Conservation (phyloP, 208 protist genomes). For the Crithidia brevicula region DNA sequence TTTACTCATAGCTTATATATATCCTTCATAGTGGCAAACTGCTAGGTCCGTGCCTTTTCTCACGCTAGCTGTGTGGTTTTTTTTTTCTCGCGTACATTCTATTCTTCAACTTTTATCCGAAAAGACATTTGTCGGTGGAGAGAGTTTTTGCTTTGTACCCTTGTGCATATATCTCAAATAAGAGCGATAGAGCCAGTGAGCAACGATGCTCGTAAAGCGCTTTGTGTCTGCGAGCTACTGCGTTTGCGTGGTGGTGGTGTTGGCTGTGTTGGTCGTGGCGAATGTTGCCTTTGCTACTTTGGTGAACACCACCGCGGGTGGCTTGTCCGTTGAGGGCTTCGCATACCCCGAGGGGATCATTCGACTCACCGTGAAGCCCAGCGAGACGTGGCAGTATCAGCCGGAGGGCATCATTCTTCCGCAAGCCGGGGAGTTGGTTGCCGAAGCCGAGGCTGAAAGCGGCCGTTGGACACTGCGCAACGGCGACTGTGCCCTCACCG, state of each 20-base stretch:
- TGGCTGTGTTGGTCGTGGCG: conserved; percentile 26
- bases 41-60: too few relatives aligned
- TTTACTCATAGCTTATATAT: too few relatives aligned
- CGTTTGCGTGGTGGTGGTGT: neutral
- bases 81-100: too few relatives aligned
- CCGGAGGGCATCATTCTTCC: conserved; percentile 32
- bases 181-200: too few relatives aligned
- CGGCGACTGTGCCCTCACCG: conserved; percentile 33
- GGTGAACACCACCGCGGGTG: conserved; percentile 7
- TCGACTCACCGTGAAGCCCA: conserved; percentile 45
- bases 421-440: neutral
- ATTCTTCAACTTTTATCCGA: too few relatives aligned
- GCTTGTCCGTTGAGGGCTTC: conserved; percentile 23
- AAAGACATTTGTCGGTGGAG: too few relatives aligned
- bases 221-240: neutral
- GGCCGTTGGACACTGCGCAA: conserved; percentile 29
- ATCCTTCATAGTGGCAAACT: too few relatives aligned
- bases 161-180: too few relatives aligned
- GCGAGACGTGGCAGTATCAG: conserved; percentile 39
- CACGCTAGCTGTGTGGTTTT: too few relatives aligned
- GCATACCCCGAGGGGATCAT: conserved; percentile 45
- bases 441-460: neutral
- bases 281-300: neutral
- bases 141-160: too few relatives aligned
- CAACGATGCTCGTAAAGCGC: neutral